Percentiles rank a stretch among this genome's conserved stretches.
These are phyloP conservation scores for Acanthamoeba comandoni DNA, from an alignment of 208 protist species.

Conservation along the genomic window DNA sequence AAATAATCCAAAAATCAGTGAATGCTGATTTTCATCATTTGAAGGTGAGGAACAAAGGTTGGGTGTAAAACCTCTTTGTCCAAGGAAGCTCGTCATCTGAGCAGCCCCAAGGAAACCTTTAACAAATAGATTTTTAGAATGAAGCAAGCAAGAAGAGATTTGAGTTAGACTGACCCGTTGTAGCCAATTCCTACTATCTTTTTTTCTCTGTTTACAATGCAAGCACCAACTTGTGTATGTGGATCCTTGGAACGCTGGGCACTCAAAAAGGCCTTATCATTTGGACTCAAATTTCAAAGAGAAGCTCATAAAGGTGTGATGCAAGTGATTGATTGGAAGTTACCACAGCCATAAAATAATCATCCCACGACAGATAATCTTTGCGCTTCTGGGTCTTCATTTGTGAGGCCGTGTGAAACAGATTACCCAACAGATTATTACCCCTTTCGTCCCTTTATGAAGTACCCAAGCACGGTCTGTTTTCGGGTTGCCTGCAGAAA, in stretches of 20 bases:
- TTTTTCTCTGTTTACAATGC: slow-evolving; percentile 88
- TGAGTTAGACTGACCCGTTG: slow-evolving; percentile 80
- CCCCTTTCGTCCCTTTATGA: too few relatives aligned
- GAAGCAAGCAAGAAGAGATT: background rate
- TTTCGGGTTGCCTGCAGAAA: too few relatives aligned
- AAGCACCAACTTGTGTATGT: slow-evolving; percentile 86
- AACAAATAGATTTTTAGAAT: slow-evolving; percentile 20
- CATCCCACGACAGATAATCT: slow-evolving; percentile 50
- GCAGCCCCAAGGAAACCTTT: slow-evolving; percentile 86
- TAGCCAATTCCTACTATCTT: slow-evolving; percentile 90
- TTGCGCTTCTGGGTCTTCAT: slow-evolving; percentile 42
- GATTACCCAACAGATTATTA: too few relatives aligned
- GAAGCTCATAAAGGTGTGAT: background rate
- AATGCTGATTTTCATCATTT: background rate
- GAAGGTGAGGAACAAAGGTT: background rate
- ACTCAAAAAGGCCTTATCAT: slow-evolving; percentile 55
- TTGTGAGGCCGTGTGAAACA: too few relatives aligned
- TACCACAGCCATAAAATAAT: slow-evolving; percentile 75
- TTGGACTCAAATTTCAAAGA: background rate
- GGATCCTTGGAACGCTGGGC: slow-evolving; percentile 88
- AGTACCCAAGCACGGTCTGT: too few relatives aligned
- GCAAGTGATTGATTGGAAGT: background rate
- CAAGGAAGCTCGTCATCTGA: slow-evolving; percentile 87
- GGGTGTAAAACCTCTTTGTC: slow-evolving; percentile 55
- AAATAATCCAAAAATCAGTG: too few relatives aligned